Conservation (phyloP, 768 basidiomycete genomes). For the Auricularia sp. region DNA sequence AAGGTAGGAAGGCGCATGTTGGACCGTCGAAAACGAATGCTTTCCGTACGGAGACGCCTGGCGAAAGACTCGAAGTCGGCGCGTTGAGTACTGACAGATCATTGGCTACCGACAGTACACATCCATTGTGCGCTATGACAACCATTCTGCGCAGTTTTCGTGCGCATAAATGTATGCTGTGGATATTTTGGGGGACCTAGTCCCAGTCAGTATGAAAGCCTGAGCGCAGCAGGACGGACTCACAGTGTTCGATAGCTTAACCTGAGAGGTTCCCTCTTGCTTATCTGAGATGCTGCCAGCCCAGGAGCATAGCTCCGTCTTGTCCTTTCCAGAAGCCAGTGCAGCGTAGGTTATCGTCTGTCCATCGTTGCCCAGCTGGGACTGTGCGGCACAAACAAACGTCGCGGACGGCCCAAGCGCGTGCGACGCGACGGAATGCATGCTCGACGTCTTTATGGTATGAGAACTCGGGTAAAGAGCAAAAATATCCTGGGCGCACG, state of each 20-base stretch:
- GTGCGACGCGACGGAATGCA: not conserved
- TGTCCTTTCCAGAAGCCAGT: not conserved
- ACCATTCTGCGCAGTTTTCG: not conserved
- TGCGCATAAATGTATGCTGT: not conserved
- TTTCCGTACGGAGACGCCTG: not conserved
- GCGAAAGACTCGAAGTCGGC: not conserved
- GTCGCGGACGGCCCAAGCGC: not conserved
- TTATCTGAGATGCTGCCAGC: not conserved
- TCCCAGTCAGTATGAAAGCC: not conserved
- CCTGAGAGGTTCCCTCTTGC: not conserved
- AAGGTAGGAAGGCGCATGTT: not conserved
- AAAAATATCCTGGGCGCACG: constrained; percentile 29
- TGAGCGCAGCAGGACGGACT: not conserved
- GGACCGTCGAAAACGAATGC: not conserved
- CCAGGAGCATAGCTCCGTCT: not conserved
- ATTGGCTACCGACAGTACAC: not conserved
- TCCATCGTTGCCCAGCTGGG: not conserved
- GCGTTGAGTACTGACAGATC: not conserved
- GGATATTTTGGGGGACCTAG: not conserved
- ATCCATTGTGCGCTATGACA: not conserved
- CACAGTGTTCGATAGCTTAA: not conserved
- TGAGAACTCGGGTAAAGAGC: not conserved
- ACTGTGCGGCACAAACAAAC: not conserved
- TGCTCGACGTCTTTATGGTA: not conserved
- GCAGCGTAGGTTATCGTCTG: not conserved